These are phyloP conservation scores for Eragrostis nindensis DNA, from an alignment of 176 grass and related monocot species.

Conservation along the genomic window DNA sequence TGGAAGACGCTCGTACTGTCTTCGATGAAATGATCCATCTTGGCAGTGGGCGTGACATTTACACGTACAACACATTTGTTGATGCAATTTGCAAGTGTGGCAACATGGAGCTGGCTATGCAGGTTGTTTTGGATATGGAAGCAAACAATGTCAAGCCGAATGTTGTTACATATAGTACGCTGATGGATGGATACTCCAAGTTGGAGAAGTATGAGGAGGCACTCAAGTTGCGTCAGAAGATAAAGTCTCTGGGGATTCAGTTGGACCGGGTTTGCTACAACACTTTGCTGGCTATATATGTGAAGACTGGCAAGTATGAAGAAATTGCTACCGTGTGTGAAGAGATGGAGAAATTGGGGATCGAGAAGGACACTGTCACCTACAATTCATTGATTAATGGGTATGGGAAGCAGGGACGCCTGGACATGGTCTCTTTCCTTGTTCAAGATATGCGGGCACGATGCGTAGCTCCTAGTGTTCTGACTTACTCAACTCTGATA, in stretches of 20 bases:
- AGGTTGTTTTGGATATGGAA: conserved; percentile 82
- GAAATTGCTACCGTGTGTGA: conserved; percentile 83
- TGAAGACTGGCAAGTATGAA: conserved; percentile 80
- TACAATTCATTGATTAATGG: conserved; percentile 99
- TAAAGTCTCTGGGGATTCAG: conserved; percentile 79
- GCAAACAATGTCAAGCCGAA: conserved; percentile 71
- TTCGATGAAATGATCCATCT: conserved; percentile 99
- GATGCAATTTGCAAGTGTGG: conserved; percentile 99
- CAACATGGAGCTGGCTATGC: conserved; percentile 85
- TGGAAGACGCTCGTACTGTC: conserved; percentile 73
- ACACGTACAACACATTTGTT: conserved; percentile 98
- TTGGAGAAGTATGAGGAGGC: conserved; percentile 92
- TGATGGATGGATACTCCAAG: conserved; percentile 97
- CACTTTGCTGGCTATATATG: conserved; percentile 87
- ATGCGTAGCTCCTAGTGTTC: conserved; percentile 71
- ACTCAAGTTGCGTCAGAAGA: conserved; percentile 72
- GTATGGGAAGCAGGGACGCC: conserved; percentile 90
- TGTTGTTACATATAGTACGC: conserved; percentile 97
- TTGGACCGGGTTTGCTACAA: conserved; percentile 96
- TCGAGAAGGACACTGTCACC: conserved; percentile 93
- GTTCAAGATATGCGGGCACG: conserved; percentile 92
- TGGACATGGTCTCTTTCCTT: conserved; percentile 78
- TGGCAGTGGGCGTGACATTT: conserved; percentile 89
- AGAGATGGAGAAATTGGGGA: conserved; percentile 80
- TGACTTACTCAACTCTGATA: conserved; percentile 96